Evolutionary conservation across 164 flowering plant genomes (phyloP).

Genomic region (Vitis riparia): DNA sequence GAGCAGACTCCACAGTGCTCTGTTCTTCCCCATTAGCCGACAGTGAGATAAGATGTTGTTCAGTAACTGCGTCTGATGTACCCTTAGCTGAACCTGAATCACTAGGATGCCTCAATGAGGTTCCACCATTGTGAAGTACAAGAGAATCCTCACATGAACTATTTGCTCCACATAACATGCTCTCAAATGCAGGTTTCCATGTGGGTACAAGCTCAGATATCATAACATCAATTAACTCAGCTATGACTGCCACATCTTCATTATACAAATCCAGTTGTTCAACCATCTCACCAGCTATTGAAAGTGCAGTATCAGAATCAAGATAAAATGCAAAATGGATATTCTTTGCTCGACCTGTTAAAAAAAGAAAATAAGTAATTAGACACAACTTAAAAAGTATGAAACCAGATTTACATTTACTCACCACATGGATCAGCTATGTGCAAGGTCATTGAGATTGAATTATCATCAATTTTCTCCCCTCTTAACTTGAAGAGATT

Average conservation of each 20-base stretch:
- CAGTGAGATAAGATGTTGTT: conserved; percentile 8
- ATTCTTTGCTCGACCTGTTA: conserved; percentile 53
- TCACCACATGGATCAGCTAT: conserved; percentile 54
- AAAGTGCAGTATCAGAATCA: conserved; percentile 56
- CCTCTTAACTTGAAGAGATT: conserved; percentile 58
- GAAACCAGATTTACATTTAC: conserved; percentile 1
- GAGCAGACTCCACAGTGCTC: conserved; percentile 26
- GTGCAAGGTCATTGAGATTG: conserved; percentile 51
- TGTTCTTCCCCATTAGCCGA: conserved; percentile 15
- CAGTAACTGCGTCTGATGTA: conserved; percentile 11
- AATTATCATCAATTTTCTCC: conserved; percentile 40
- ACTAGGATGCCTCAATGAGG: conserved; percentile 16
- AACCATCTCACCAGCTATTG: conserved; percentile 79
- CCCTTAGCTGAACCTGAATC: conserved; percentile 6
- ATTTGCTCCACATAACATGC: conserved; percentile 16
- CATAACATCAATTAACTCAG: conserved; percentile 63
- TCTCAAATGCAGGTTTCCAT: conserved; percentile 39
- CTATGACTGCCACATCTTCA: conserved; percentile 52
- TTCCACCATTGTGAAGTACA: conserved; percentile 4
- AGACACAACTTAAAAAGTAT: background rate
- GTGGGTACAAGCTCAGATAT: conserved; percentile 47
- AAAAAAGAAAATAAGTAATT: background rate
- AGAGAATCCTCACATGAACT: conserved; percentile 16
- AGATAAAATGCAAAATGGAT: conserved; percentile 67
- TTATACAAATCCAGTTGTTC: conserved; percentile 56